Evolutionary conservation across 75 land plant species (phyloP).

Genomic region (Sequoia sempervirens): DNA sequence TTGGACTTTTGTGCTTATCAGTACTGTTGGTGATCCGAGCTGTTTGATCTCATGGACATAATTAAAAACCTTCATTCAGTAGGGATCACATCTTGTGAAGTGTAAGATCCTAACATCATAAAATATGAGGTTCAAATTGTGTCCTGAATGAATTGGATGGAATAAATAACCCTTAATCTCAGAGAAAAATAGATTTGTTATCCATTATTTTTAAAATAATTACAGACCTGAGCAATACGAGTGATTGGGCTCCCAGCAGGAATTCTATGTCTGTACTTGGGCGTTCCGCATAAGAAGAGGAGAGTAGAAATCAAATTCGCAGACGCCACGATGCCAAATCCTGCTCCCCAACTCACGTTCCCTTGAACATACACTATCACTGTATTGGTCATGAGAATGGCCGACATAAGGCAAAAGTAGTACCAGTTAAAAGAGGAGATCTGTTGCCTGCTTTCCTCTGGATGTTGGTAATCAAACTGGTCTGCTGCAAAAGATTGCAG

Average conservation of each 20-base stretch:
- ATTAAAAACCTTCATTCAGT: too few relatives aligned
- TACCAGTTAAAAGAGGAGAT: not conserved
- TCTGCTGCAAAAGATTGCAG: not conserved
- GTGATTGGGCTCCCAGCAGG: not conserved
- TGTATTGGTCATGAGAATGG: not conserved
- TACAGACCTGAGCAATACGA: too few relatives aligned
- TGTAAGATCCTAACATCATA: too few relatives aligned
- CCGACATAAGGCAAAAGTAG: not conserved
- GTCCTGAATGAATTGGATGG: too few relatives aligned
- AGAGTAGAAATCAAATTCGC: not conserved
- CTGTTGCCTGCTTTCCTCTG: not conserved
- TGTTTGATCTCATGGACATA: too few relatives aligned
- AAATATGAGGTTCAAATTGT: too few relatives aligned
- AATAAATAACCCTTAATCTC: too few relatives aligned
- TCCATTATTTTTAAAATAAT: too few relatives aligned
- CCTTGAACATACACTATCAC: not conserved
- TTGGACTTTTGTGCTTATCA: too few relatives aligned
- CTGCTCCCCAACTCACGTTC: not conserved
- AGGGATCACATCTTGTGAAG: too few relatives aligned
- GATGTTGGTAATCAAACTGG: not conserved
- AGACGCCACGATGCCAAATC: not conserved
- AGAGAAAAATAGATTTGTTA: too few relatives aligned
- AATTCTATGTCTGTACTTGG: not conserved
- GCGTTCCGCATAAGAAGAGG: not conserved
- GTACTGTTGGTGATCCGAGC: too few relatives aligned